Evolutionary conservation across 352 stramenopile species (phyloP), one percentile per base, ranked within the genome.

Genomic region (Pythium dissotocum): DNA sequence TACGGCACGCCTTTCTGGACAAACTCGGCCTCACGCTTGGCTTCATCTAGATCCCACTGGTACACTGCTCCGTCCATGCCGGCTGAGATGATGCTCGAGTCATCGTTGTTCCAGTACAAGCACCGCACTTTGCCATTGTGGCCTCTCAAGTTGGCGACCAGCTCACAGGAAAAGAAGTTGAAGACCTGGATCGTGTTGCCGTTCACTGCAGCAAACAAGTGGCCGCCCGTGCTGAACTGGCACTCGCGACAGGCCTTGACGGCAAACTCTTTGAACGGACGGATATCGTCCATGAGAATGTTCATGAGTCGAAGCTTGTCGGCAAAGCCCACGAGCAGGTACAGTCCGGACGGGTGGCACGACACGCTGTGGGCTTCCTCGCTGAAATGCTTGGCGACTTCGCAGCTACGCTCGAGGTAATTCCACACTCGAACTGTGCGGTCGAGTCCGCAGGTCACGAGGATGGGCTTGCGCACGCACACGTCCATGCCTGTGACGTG

Each of bases 1-100:
- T 97, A 98, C 8, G 87, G 79, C 6, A 93, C 89, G n/a, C 93
- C 92, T 61, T 98, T 98, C 63, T 97, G 90, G 8, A 98, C 90
- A 58, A 97, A 97, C 65, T 98, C 92, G 33, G 87, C 91, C n/a
- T 94, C 80, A 32, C 95, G 82, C 67, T 97, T 97, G 53, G 82
- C 88, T 48, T 97, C 91, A 46, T 97, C 90, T 33, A 97, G 75
- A 55, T 98, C 85, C 95, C 95, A 98, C 53, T 94, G 80, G 68
- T 98, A 98, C 30, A 98, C 88, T 9, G 93, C 95, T 55, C 95
- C 95, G 69, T 98, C 95, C 72, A 96, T 82, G 14, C 95, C 94
- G 13, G 89, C 91, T 18, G 85, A 95, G 40, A 98, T 78, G 21
- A 98, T 69, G 8, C 77, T 83, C 51, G 80, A 85, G 79, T 98